A percentile compares a stretch with the other conserved stretches of the same genome.
These are phyloP conservation scores for Colletotrichum viniferum DNA, from an alignment of 2,329 filamentous ascomycete species.

Conservation along the genomic window DNA sequence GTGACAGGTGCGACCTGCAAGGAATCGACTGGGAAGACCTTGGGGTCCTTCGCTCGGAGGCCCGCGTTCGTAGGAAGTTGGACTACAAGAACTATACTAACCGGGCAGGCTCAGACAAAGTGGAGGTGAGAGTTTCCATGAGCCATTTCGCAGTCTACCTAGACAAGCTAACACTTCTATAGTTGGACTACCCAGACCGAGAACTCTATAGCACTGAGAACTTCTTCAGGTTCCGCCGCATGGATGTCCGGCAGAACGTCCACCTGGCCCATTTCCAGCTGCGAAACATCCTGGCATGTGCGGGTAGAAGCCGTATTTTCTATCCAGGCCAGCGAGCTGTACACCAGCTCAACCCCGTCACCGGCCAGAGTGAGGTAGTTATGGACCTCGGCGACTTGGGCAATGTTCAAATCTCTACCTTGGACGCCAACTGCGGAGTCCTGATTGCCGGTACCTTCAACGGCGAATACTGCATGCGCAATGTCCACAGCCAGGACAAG, in stretches of 20 bases:
- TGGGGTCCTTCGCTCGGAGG: slow-evolving; percentile 53
- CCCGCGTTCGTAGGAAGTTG: slow-evolving; percentile 48
- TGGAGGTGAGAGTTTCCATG: slow-evolving; percentile 46
- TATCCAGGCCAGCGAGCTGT: slow-evolving; percentile 59
- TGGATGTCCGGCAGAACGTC: slow-evolving; percentile 58
- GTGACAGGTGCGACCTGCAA: slow-evolving; percentile 62
- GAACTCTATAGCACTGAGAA: slow-evolving; percentile 44
- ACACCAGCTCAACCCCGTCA: slow-evolving; percentile 56
- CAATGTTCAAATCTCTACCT: slow-evolving; percentile 50
- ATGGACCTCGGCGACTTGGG: slow-evolving; percentile 47
- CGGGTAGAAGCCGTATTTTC: slow-evolving; percentile 59
- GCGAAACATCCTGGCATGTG: slow-evolving; percentile 64
- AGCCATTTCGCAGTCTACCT: neutral
- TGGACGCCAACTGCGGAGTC: slow-evolving; percentile 58
- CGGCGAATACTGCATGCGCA: slow-evolving; percentile 58
- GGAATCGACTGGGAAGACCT: slow-evolving; percentile 62
- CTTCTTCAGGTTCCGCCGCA: slow-evolving; percentile 63
- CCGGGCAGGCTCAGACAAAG: slow-evolving; percentile 48
- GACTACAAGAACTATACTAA: slow-evolving; percentile 66
- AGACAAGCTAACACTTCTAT: neutral
- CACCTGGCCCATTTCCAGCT: slow-evolving; percentile 70
- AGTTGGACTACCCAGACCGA: slow-evolving; percentile 30
- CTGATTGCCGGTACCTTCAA: slow-evolving; percentile 64
- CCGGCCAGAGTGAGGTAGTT: slow-evolving; percentile 46
- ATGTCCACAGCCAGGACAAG: slow-evolving; percentile 44